These are phyloP conservation scores for Nitzschia sp. DNA, from an alignment of 108 stramenopile genomes.

Conservation along the genomic window DNA sequence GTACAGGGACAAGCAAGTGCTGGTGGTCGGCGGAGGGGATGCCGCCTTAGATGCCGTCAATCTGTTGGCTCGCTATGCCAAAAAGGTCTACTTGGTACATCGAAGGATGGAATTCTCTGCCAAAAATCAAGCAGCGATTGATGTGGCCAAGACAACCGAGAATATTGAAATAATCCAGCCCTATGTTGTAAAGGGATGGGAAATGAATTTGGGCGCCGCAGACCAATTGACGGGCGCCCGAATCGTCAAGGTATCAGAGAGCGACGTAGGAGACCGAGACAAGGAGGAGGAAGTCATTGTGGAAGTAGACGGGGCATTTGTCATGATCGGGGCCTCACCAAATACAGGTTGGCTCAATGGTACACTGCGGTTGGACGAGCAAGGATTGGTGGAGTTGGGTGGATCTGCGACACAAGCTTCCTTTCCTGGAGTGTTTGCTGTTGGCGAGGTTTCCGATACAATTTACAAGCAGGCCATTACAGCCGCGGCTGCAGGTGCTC, in stretches of 20 bases:
- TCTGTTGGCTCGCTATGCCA: constrained; percentile 70
- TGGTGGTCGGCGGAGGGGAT: constrained; percentile 94
- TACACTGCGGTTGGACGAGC: constrained; percentile 54
- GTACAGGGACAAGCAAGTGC: constrained; percentile 69
- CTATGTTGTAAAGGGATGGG: constrained; percentile 36
- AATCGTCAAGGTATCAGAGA: background rate
- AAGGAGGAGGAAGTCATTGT: constrained; percentile 1
- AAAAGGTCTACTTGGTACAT: constrained; percentile 81
- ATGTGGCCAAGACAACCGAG: constrained; percentile 38
- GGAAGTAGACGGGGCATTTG: constrained; percentile 69
- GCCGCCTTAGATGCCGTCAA: constrained; percentile 89
- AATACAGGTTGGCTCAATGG: constrained; percentile 71
- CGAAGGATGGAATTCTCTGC: constrained; percentile 71
- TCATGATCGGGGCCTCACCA: constrained; percentile 90
- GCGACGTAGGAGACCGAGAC: background rate
- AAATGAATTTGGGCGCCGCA: constrained; percentile 1
- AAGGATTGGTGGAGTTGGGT: constrained; percentile 62
- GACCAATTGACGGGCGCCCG: constrained; percentile 22
- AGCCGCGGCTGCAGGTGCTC: constrained; percentile 82
- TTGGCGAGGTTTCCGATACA: constrained; percentile 84
- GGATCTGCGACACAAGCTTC: constrained; percentile 49
- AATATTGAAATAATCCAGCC: constrained; percentile 44
- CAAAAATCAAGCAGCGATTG: constrained; percentile 64
- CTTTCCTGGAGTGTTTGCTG: constrained; percentile 86
- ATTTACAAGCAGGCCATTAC: constrained; percentile 90